Evolutionary conservation across 2,329 filamentous ascomycete genomes (phyloP).

Genomic region (Apiospora phragmitis): DNA sequence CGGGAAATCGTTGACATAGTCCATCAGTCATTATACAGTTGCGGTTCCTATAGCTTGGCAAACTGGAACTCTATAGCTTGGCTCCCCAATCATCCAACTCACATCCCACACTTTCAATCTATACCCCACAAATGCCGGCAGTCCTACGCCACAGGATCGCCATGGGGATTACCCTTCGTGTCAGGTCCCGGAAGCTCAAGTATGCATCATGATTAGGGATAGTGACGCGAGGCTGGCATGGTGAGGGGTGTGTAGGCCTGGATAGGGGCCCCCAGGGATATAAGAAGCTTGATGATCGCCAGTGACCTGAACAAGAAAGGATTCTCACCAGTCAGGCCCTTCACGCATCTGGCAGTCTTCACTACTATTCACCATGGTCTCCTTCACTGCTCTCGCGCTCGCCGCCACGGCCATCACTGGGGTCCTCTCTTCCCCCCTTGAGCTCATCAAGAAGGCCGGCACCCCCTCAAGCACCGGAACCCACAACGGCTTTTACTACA

Average conservation of each 20-base stretch:
- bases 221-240: not conserved
- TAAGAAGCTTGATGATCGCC: not conserved
- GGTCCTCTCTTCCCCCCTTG: conserved; percentile 29
- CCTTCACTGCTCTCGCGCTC: conserved; percentile 28
- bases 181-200: not conserved
- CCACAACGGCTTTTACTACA: conserved; percentile 62
- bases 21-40: not conserved
- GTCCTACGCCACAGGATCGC: conserved; percentile 6
- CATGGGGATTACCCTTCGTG: not conserved
- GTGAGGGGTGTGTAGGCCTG: not conserved
- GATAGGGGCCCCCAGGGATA: not conserved
- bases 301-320: not conserved
- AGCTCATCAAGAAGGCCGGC: conserved; percentile 24
- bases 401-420: conserved; percentile 28
- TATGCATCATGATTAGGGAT: not conserved
- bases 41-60: not conserved
- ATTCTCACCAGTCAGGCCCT: not conserved
- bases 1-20: not conserved
- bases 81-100: not conserved
- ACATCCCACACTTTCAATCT: conserved; percentile 6
- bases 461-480: conserved; percentile 30
- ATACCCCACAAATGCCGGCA: conserved; percentile 7
- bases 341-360: not conserved
- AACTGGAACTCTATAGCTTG: not conserved
- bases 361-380: conserved; percentile 22